Conservation (phyloP, 352 stramenopile species). For the Phytophthora palmivora region DNA sequence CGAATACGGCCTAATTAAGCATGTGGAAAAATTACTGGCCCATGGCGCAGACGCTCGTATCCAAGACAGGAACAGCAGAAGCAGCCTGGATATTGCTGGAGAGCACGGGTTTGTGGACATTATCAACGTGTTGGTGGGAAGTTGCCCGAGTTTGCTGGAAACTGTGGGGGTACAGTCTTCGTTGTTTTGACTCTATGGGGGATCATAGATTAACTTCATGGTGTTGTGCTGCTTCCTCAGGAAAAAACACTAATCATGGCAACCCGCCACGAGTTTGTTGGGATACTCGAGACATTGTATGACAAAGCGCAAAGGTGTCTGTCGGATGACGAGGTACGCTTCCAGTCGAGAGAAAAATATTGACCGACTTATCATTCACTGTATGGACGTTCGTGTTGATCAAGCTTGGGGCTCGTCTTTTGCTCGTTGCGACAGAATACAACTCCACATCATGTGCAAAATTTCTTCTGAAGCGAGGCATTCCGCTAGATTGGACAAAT, state of each 20-base stretch:
- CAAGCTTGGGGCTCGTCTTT: slow-evolving; percentile 12
- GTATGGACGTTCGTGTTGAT: background rate
- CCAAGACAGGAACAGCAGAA: slow-evolving; percentile 32
- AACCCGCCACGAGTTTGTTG: background rate
- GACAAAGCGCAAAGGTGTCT: too few relatives aligned
- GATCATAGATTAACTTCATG: background rate
- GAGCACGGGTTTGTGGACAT: slow-evolving; percentile 47
- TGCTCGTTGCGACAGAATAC: slow-evolving; percentile 14
- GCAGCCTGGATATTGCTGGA: slow-evolving; percentile 44
- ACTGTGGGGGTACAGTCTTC: slow-evolving; percentile 15
- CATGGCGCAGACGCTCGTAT: slow-evolving; percentile 35
- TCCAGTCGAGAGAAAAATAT: background rate
- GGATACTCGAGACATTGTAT: too few relatives aligned
- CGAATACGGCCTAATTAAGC: slow-evolving; percentile 49
- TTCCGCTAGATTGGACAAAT: slow-evolving; percentile 5
- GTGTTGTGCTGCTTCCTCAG: background rate
- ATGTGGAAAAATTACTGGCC: slow-evolving; percentile 45
- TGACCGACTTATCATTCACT: background rate
- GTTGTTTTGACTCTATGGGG: background rate
- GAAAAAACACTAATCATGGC: slow-evolving; percentile 20
- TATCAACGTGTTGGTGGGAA: slow-evolving; percentile 30
- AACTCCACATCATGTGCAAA: slow-evolving; percentile 9
- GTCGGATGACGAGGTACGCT: background rate
- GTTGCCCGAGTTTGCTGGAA: slow-evolving; percentile 7
- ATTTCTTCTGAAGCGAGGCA: slow-evolving; percentile 11